Evolutionary conservation across 148 eudicot genomes (phyloP), one percentile per base, ranked within the genome.

Genomic region (Rhododendron molle): DNA sequence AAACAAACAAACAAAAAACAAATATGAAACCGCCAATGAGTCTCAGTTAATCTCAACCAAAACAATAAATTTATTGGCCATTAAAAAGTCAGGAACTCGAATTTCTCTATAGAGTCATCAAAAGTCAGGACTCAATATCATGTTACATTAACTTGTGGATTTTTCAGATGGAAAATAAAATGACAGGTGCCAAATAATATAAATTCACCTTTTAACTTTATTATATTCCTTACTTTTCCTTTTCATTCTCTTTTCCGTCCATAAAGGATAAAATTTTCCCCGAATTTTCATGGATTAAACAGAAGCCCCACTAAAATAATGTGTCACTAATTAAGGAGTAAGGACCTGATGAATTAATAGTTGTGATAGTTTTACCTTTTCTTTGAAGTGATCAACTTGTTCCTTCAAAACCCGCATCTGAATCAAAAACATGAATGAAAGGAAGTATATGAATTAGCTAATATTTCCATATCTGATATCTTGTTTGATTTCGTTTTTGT

Each of bases 321-420:
- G 77, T 72, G 21, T 30, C 38, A 14, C 7, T 0, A n/a, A n/a
- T n/a, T n/a, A 28, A 28, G 40, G 38, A 54, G 60, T 16, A 69
- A 28, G 34, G 74, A 69, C 74, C 74, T 26, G 32, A n/a, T 10
- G 13, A 20, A 69, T 69, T 69, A 54, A 23, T 65, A 65, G 30
- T 9, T 65, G 71, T 10, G 71, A 15, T 15, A 12, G 43, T 76
- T 5, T n/a, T 46, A 78, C 81, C 81, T 78, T 78, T n/a, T 44
- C 34, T n/a, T 78, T 44, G 14, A 46, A 26, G 4, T 78, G 56
- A 44, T 78, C 56, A 46, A 78, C 16, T 52, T 78, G 34, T 46
- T 78, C 56, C 81, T 23, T 46, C 18, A 78, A 78, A 46, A n/a
- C 81, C 58, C 47, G 10, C 81, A 46, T 78, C 81, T 47, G 58